phyloP scores from a whole-genome alignment of 805 yeast species.

The Starmerella kuoi region DNA sequence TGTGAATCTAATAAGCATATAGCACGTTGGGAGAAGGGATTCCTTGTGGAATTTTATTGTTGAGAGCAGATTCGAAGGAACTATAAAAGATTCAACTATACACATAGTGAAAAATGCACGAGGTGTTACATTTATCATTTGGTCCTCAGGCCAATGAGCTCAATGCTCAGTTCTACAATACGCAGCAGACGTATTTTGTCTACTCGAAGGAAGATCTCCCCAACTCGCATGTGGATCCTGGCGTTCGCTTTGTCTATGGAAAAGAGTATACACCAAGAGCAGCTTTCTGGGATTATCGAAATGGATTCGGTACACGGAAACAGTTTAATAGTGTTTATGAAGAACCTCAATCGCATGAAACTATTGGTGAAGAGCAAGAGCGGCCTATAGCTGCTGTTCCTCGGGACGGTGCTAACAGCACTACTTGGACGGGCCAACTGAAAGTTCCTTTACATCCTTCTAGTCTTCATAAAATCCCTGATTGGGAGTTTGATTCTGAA shows the following conservation, averaged over 20 bases:
- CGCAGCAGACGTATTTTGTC: slow-evolving; percentile 58
- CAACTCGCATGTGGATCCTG: slow-evolving; percentile 33
- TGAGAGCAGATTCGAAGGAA: too few species aligned
- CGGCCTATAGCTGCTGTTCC: slow-evolving; percentile 20
- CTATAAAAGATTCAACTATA: too few species aligned
- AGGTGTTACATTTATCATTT: slow-evolving; percentile 56
- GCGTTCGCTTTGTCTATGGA: slow-evolving; percentile 38
- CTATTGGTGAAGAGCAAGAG: slow-evolving; percentile 11
- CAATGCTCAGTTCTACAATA: slow-evolving; percentile 68
- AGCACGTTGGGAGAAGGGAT: too few species aligned
- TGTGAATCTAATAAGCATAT: too few species aligned
- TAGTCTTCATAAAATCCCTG: slow-evolving; percentile 40
- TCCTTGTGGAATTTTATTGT: too few species aligned
- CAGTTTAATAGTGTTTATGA: slow-evolving; percentile 9
- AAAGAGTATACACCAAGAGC: slow-evolving; percentile 70
- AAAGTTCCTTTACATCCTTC: slow-evolving; percentile 54
- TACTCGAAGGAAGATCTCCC: slow-evolving; percentile 30
- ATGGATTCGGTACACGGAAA: slow-evolving; percentile 50
- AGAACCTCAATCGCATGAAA: slow-evolving; percentile 1
- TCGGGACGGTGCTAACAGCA: too few species aligned
- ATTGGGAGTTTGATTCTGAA: slow-evolving; percentile 42
- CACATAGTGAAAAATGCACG: slow-evolving; percentile 64
- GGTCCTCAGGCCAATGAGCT: slow-evolving; percentile 67
- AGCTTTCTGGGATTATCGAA: slow-evolving; percentile 63
- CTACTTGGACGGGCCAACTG: slow-evolving; percentile 68